A percentile compares a stretch with the other conserved stretches of the same genome.
Conservation (phyloP, 2,329 filamentous ascomycete species). For the Colletotrichum trifolii region DNA sequence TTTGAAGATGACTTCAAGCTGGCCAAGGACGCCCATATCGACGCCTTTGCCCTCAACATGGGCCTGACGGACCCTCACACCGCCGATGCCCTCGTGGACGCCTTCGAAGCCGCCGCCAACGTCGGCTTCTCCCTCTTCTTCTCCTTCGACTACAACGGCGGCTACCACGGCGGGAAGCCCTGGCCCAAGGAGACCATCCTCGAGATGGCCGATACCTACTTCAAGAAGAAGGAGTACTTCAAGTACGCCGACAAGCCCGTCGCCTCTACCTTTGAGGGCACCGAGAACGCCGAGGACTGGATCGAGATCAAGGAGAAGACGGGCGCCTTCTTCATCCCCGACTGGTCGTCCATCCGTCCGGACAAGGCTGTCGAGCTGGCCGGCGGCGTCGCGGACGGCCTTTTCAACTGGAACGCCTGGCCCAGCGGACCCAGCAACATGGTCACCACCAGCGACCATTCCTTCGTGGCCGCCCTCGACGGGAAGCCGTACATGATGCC, state of each 20-base stretch:
- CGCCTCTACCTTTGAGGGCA: conserved; percentile 58
- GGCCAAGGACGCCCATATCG: conserved; percentile 52
- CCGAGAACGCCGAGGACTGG: conserved; percentile 55
- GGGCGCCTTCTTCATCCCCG: conserved; percentile 56
- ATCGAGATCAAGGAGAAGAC: conserved; percentile 51
- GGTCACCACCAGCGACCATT: conserved; percentile 37
- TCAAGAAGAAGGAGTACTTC: conserved; percentile 34
- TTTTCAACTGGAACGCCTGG: conserved; percentile 53
- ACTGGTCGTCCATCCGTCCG: conserved; percentile 53
- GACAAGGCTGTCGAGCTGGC: conserved; percentile 34
- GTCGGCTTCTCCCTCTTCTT: conserved; percentile 46
- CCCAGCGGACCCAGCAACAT: conserved; percentile 42
- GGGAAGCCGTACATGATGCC: conserved; percentile 59
- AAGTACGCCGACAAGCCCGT: conserved; percentile 46
- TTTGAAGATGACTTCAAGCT: conserved; percentile 60
- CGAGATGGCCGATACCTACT: conserved; percentile 29
- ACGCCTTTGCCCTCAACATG: conserved; percentile 43
- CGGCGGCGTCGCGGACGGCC: conserved; percentile 44
- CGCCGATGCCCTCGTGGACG: conserved; percentile 19
- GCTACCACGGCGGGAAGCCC: conserved; percentile 36
- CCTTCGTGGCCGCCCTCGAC: conserved; percentile 34
- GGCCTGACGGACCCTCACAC: conserved; percentile 27
- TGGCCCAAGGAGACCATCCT: conserved; percentile 32
- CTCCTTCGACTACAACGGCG: conserved; percentile 45
- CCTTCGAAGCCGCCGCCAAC: conserved; percentile 36